phyloP scores from a whole-genome alignment of 2,329 filamentous ascomycete species.

The Penicillium sp. region DNA sequence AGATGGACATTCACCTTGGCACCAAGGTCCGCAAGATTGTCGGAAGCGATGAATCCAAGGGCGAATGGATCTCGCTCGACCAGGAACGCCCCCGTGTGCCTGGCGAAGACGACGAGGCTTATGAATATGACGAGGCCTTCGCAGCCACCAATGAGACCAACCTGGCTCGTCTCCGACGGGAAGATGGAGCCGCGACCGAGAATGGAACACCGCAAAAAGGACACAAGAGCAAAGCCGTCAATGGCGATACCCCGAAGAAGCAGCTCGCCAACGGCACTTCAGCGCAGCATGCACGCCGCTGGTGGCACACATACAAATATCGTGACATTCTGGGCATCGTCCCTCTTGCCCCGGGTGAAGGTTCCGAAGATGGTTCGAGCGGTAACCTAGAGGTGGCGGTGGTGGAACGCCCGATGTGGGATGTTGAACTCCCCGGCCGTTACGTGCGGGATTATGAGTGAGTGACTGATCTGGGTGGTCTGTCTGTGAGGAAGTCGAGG shows the following conservation, averaged over 20 bases:
- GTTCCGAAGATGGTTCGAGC: slow-evolving; percentile 26
- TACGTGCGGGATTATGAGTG: slow-evolving; percentile 60
- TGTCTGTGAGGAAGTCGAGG: slow-evolving; percentile 3
- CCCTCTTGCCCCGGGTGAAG: slow-evolving; percentile 48
- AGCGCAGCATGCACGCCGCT: slow-evolving; percentile 30
- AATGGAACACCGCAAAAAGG: slow-evolving; percentile 22
- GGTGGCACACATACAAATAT: slow-evolving; percentile 90
- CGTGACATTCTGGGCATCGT: slow-evolving; percentile 81
- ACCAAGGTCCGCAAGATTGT: slow-evolving; percentile 50
- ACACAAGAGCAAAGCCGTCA: slow-evolving; percentile 12
- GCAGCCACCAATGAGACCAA: slow-evolving; percentile 28
- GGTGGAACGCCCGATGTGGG: slow-evolving; percentile 82
- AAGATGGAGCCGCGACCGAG: slow-evolving; percentile 18
- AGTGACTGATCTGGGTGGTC: slow-evolving; percentile 8
- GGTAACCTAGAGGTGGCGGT: slow-evolving; percentile 69
- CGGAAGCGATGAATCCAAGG: slow-evolving; percentile 37
- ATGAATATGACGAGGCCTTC: slow-evolving; percentile 35
- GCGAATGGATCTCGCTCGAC: slow-evolving; percentile 36
- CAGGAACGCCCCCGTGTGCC: slow-evolving; percentile 24
- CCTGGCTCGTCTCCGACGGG: slow-evolving; percentile 34
- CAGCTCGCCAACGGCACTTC: slow-evolving; percentile 26
- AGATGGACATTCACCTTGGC: slow-evolving; percentile 45
- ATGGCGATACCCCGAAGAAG: slow-evolving; percentile 24
- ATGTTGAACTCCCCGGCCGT: slow-evolving; percentile 71
- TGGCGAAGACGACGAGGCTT: slow-evolving; percentile 33